Evolutionary conservation across 2,329 filamentous ascomycete species (phyloP).

Genomic region (Ceratocystis destructans): DNA sequence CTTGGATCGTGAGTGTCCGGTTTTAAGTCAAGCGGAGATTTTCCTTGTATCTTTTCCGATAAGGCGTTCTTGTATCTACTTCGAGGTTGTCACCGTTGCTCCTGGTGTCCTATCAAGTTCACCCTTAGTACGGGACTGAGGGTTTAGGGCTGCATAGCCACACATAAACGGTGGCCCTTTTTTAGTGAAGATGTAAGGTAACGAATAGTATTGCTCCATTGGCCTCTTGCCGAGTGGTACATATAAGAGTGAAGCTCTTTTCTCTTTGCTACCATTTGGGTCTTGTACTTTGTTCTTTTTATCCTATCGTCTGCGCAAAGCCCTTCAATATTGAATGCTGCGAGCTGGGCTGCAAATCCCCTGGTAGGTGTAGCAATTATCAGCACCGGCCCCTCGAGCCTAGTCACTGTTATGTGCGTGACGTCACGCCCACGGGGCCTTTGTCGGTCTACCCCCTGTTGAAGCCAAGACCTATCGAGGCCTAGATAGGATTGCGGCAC

Average conservation of each 20-base stretch:
- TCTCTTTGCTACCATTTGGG: neutral
- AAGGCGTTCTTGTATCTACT: too few species aligned
- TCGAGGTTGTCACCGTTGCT: neutral
- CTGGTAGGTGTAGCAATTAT: conserved; percentile 30
- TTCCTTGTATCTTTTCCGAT: neutral
- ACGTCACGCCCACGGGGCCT: conserved; percentile 29
- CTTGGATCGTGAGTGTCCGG: neutral
- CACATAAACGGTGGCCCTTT: neutral
- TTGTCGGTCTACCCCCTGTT: conserved; percentile 27
- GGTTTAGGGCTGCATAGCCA: neutral
- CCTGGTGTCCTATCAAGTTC: neutral
- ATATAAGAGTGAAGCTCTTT: too few species aligned
- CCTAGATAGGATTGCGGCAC: conserved; percentile 32
- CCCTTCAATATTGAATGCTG: neutral
- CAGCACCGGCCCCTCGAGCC: conserved; percentile 32
- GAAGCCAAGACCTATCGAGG: conserved; percentile 34
- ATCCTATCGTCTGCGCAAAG: neutral
- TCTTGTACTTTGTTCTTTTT: too few species aligned
- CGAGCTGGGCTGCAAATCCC: neutral
- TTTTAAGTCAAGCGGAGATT: neutral
- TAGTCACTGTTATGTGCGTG: conserved; percentile 30
- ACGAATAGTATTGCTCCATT: neutral
- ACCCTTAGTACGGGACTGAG: neutral
- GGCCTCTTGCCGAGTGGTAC: neutral
- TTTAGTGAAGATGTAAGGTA: neutral